Evolutionary conservation across 495 filamentous ascomycete species (phyloP).

Genomic region (Pseudoneurospora amorphoporcata): DNA sequence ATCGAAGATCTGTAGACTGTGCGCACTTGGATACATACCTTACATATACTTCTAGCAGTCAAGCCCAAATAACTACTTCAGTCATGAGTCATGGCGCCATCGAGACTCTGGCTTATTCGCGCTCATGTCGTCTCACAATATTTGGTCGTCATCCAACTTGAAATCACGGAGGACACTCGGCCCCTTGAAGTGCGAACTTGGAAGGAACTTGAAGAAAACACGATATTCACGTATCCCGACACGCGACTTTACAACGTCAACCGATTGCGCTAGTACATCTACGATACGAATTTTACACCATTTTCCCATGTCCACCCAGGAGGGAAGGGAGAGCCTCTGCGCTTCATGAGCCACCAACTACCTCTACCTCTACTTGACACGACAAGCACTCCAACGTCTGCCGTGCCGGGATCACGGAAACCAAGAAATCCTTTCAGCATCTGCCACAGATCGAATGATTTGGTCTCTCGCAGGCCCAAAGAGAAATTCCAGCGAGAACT

Average conservation of each 20-base stretch:
- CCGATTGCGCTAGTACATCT: background rate
- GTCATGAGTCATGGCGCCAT: background rate
- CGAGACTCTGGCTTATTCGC: background rate
- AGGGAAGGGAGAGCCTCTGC: background rate
- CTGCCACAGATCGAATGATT: background rate
- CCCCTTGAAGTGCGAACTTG: background rate
- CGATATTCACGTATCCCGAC: background rate
- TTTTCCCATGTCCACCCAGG: background rate
- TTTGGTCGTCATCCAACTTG: background rate
- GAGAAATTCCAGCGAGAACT: background rate
- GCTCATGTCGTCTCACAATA: background rate
- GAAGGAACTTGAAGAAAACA: accelerated
- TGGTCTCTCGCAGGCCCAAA: background rate
- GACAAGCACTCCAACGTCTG: background rate
- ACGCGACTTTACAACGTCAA: background rate
- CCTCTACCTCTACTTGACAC: background rate
- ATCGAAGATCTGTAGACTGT: background rate
- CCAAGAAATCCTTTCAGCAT: background rate
- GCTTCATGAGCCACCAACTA: background rate
- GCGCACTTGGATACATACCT: background rate
- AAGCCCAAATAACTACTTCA: background rate
- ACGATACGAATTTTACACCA: background rate
- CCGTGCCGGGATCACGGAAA: background rate
- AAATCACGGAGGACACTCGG: background rate
- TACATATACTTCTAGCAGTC: background rate